Conservation (phyloP, 768 basidiomycete species). For the Epithele typhae region DNA sequence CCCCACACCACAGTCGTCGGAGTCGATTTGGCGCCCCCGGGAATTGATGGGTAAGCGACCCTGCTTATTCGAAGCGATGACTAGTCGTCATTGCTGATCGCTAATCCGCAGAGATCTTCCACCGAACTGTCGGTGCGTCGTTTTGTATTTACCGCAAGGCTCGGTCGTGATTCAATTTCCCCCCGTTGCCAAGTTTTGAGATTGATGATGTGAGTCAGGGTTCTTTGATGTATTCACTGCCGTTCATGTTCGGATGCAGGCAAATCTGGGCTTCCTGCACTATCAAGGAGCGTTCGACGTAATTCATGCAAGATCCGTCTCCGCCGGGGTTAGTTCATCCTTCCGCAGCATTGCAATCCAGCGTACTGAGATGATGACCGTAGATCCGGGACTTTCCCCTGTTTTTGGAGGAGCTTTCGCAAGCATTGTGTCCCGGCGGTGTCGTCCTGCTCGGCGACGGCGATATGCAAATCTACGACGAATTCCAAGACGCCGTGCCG, state of each 20-base stretch:
- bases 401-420: conserved; percentile 24
- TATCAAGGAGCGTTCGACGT: conserved; percentile 28
- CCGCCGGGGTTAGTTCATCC: conserved; percentile 23
- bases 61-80: neutral
- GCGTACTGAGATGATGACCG: neutral
- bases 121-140: conserved; percentile 26
- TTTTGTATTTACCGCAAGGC: neutral
- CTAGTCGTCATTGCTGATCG: neutral
- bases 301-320: conserved; percentile 28
- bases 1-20: conserved; percentile 31
- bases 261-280: conserved; percentile 31
- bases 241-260: conserved; percentile 15
- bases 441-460: conserved; percentile 28
- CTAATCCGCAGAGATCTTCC: conserved; percentile 19
- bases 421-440: conserved; percentile 27
- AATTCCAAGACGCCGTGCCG: conserved; percentile 22
- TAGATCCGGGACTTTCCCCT: conserved; percentile 29
- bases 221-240: neutral
- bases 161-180: neutral
- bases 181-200: conserved; percentile 23
- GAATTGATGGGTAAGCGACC: conserved; percentile 20
- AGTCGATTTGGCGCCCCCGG: conserved; percentile 29
- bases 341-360: too few species aligned
- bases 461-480: conserved; percentile 31
- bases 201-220: conserved; percentile 30